These are phyloP conservation scores for Microcera coccophila DNA, from an alignment of 2,329 filamentous ascomycete genomes.

Conservation along the genomic window DNA sequence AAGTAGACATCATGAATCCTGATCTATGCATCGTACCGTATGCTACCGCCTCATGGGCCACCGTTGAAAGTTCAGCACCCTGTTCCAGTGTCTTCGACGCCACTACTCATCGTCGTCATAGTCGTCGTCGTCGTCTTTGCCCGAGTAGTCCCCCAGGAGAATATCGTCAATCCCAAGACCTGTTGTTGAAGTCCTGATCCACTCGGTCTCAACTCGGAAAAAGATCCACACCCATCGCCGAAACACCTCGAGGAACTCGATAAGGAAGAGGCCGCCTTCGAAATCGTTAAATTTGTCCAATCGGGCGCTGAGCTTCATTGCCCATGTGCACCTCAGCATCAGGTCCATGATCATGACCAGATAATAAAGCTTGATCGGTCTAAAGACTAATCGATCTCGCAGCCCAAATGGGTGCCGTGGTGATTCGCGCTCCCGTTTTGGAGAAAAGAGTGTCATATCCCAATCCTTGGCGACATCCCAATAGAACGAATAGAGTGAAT, in stretches of 20 bases:
- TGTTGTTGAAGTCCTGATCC: slow-evolving; percentile 57
- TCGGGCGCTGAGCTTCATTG: slow-evolving; percentile 77
- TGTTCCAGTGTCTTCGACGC: slow-evolving; percentile 7
- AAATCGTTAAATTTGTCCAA: slow-evolving; percentile 81
- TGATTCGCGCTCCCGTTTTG: slow-evolving; percentile 51
- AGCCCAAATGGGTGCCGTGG: slow-evolving; percentile 73
- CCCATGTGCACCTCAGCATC: slow-evolving; percentile 83
- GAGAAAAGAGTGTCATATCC: slow-evolving; percentile 81
- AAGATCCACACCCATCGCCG: slow-evolving; percentile 97
- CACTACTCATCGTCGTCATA: slow-evolving; percentile 40
- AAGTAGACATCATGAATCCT: slow-evolving; percentile 4
- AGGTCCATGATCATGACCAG: slow-evolving; percentile 73
- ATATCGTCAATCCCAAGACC: slow-evolving; percentile 65
- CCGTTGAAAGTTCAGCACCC: slow-evolving; percentile 7
- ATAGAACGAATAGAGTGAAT: slow-evolving; percentile 95
- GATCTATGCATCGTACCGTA: slow-evolving; percentile 20
- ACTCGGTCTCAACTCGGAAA: slow-evolving; percentile 91
- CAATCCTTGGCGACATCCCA: slow-evolving; percentile 97
- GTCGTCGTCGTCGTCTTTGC: slow-evolving; percentile 57
- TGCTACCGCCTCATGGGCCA: slow-evolving; percentile 5
- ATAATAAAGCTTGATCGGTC: slow-evolving; percentile 74
- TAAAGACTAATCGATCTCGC: slow-evolving; percentile 69
- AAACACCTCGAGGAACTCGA: slow-evolving; percentile 82
- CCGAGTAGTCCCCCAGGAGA: slow-evolving; percentile 67
- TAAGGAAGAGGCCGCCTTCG: slow-evolving; percentile 81